Evolutionary conservation across 331 rosid genomes (phyloP).

Genomic region (Saraca asoca): DNA sequence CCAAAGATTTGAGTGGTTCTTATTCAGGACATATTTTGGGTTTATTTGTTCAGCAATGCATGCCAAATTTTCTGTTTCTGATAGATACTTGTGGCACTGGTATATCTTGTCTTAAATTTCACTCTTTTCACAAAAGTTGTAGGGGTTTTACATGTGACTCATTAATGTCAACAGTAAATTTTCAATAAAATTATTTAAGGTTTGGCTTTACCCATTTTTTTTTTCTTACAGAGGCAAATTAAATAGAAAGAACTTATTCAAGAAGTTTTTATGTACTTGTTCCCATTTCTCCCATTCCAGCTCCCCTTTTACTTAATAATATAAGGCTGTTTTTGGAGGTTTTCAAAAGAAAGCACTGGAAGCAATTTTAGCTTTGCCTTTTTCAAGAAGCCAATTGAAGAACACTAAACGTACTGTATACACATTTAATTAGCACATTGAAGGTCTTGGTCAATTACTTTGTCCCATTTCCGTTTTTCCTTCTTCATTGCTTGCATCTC

Average conservation of each 20-base stretch:
- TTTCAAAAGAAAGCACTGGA: neutral
- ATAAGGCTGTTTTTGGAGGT: too few species aligned
- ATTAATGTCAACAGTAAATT: too few species aligned
- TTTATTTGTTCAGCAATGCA: neutral
- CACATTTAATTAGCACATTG: neutral
- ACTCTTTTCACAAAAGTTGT: too few species aligned
- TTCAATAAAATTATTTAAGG: too few species aligned
- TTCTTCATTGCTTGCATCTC: slow-evolving; percentile 25
- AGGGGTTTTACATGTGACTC: too few species aligned
- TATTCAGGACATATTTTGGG: neutral
- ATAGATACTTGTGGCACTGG: too few species aligned
- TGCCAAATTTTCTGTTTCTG: neutral
- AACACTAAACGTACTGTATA: too few species aligned
- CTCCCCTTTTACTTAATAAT: too few species aligned
- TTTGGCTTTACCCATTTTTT: neutral
- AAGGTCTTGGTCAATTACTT: neutral
- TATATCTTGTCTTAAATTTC: too few species aligned
- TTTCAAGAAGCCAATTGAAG: slow-evolving; percentile 12
- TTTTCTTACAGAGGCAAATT: neutral
- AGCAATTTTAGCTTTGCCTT: slow-evolving; percentile 2
- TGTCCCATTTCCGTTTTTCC: slow-evolving; percentile 11
- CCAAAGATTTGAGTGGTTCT: neutral
- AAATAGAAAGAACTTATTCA: slow-evolving; percentile 24
- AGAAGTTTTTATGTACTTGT: slow-evolving; percentile 4
- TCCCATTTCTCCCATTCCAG: neutral